Evolutionary conservation across 805 yeast genomes (phyloP).

Genomic region (Myxozyma kluyveri): DNA sequence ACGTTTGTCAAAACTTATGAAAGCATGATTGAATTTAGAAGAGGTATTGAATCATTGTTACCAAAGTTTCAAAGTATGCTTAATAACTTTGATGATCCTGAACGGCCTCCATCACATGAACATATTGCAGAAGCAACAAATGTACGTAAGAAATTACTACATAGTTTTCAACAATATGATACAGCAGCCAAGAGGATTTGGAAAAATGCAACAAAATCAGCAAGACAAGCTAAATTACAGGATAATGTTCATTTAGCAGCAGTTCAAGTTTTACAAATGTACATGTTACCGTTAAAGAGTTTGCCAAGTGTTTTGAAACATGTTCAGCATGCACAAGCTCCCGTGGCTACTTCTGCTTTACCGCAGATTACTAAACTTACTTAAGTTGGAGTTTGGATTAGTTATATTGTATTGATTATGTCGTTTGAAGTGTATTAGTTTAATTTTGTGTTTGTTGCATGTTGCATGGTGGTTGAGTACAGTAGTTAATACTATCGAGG

Average conservation of each 20-base stretch:
- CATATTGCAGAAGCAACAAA: slow-evolving; percentile 42
- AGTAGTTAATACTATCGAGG: no score
- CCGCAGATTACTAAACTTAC: background rate
- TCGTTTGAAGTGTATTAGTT: no score
- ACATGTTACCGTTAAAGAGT: slow-evolving; percentile 61
- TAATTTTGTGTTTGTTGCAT: no score
- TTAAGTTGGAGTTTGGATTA: no score
- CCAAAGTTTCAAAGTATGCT: slow-evolving; percentile 48
- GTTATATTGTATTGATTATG: no score
- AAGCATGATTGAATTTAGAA: slow-evolving; percentile 42
- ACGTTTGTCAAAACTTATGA: slow-evolving; percentile 44
- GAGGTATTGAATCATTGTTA: slow-evolving; percentile 42
- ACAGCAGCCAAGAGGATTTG: slow-evolving; percentile 47
- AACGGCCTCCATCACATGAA: slow-evolving; percentile 35
- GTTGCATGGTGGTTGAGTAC: no score
- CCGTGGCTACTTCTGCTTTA: background rate
- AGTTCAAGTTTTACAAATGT: slow-evolving; percentile 61
- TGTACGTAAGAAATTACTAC: slow-evolving; percentile 47
- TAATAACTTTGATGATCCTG: slow-evolving; percentile 39
- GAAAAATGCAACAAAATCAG: slow-evolving; percentile 38
- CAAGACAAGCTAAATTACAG: slow-evolving; percentile 49
- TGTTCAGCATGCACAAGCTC: no score
- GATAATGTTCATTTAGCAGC: slow-evolving; percentile 57
- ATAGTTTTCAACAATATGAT: slow-evolving; percentile 53
- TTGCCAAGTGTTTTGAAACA: slow-evolving; percentile 49